Conservation (phyloP, 768 basidiomycete genomes). For the Leccinum imitatum region DNA sequence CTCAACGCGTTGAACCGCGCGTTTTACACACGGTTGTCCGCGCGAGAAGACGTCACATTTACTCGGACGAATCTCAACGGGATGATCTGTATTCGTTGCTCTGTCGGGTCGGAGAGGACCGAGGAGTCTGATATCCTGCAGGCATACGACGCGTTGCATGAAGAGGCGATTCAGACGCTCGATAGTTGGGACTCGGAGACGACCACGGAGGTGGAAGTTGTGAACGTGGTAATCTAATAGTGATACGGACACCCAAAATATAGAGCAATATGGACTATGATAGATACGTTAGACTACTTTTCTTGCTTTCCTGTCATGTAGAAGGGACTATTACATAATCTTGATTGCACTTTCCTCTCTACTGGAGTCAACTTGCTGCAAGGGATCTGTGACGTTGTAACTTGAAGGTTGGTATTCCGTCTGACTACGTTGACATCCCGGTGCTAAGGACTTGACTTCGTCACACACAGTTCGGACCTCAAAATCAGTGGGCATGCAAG, state of each 20-base stretch:
- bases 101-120: conserved; percentile 71
- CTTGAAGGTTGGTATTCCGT: no score
- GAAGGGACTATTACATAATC: not conserved
- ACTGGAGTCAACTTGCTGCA: no score
- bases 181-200: conserved; percentile 35
- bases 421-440: no score
- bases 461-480: no score
- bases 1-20: conserved; percentile 65
- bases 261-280: not conserved
- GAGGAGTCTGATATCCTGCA: conserved; percentile 57
- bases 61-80: conserved; percentile 80
- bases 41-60: conserved; percentile 64
- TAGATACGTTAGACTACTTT: not conserved
- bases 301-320: not conserved
- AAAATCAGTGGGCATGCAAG: no score
- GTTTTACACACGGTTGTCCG: conserved; percentile 58
- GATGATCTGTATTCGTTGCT: conserved; percentile 72
- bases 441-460: no score
- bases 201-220: not conserved
- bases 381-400: no score
- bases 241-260: not conserved
- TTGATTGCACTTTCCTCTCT: not conserved
- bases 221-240: not conserved
- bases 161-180: conserved; percentile 52
- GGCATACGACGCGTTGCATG: conserved; percentile 58